These are phyloP conservation scores for Sclerotinia subarctica DNA, from an alignment of 2,329 filamentous ascomycete species.

Conservation along the genomic window DNA sequence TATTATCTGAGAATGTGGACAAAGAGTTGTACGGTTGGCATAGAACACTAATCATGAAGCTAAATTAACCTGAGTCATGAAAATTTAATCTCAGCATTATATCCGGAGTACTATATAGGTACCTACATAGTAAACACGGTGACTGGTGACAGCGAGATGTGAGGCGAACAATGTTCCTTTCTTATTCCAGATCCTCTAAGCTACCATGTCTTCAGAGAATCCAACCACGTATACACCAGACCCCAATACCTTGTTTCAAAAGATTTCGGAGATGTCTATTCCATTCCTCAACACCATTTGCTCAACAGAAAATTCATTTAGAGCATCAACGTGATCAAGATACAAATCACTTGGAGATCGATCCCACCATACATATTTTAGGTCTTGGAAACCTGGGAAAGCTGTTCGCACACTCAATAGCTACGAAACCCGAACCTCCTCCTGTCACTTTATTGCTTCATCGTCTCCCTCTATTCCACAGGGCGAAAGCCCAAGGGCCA, in stretches of 20 bases:
- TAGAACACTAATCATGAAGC: too few relatives aligned
- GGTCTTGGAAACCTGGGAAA: slow-evolving; percentile 79
- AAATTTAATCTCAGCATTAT: too few relatives aligned
- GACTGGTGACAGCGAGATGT: background rate
- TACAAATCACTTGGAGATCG: background rate
- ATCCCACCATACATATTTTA: slow-evolving; percentile 63
- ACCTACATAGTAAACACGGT: too few relatives aligned
- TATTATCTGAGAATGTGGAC: too few relatives aligned
- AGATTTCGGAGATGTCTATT: background rate
- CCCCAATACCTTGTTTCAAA: background rate
- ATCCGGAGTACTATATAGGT: too few relatives aligned
- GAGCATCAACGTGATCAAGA: background rate
- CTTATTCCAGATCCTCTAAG: background rate
- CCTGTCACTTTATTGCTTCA: slow-evolving; percentile 81
- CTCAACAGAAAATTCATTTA: background rate
- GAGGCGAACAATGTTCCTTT: background rate
- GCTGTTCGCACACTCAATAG: slow-evolving; percentile 71
- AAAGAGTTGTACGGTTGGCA: too few relatives aligned
- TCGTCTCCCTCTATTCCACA: slow-evolving; percentile 47
- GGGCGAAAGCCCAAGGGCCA: slow-evolving; percentile 42
- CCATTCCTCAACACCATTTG: background rate
- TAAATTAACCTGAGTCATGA: too few relatives aligned
- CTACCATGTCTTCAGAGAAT: background rate
- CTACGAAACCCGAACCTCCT: slow-evolving; percentile 52
- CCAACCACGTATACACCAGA: too few relatives aligned